Conservation (phyloP, 495 filamentous ascomycete genomes). For the Tuber borchii region DNA sequence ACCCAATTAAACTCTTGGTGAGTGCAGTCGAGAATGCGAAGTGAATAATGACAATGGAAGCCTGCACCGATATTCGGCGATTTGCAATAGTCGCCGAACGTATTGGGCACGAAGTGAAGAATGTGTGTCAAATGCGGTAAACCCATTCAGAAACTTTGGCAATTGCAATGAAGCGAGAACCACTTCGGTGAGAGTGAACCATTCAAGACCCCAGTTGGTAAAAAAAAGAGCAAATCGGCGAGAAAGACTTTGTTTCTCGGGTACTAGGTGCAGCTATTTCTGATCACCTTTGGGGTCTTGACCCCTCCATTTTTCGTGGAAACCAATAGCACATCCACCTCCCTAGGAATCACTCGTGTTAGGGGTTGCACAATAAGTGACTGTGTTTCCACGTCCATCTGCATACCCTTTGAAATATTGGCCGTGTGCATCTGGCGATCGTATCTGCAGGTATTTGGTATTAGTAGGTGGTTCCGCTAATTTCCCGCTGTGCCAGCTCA, state of each 20-base stretch:
- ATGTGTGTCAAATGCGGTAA: background rate
- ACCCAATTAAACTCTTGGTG: background rate
- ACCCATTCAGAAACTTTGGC: background rate
- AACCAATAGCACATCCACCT: background rate
- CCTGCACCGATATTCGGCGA: background rate
- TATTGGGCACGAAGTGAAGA: background rate
- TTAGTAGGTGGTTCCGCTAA: background rate
- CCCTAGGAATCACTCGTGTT: background rate
- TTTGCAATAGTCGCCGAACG: background rate
- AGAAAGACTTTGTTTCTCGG: background rate
- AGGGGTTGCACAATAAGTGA: background rate
- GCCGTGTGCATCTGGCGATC: background rate
- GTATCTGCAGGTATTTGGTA: background rate
- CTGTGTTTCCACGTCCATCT: constrained; percentile 1
- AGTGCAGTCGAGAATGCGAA: background rate
- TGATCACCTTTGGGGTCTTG: background rate
- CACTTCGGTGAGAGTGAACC: background rate
- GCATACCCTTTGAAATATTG: background rate
- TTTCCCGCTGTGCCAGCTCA: background rate
- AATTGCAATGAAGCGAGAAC: background rate
- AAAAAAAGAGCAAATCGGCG: background rate
- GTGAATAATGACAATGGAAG: background rate
- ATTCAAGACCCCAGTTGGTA: background rate
- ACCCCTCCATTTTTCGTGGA: background rate
- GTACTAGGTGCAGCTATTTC: background rate